Percentiles rank a stretch among this genome's conserved stretches.
Conservation (phyloP, 2,329 filamentous ascomycete genomes). For the Penicillium brasilianum region DNA sequence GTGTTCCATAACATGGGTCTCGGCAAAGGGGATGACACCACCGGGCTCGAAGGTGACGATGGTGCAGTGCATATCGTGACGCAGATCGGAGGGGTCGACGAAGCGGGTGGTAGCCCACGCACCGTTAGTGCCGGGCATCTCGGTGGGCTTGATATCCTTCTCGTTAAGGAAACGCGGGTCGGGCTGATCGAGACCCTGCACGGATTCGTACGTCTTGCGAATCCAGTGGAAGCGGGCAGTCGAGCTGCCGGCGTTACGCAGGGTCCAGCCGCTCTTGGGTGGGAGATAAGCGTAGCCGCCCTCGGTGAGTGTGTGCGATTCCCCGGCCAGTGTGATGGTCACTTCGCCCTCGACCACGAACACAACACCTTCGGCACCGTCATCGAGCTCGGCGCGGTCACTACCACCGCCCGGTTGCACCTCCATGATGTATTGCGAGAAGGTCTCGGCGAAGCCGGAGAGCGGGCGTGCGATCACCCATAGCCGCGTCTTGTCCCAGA, state of each 20-base stretch:
- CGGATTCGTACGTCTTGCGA: conserved; percentile 31
- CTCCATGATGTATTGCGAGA: conserved; percentile 37
- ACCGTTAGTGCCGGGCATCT: conserved; percentile 32
- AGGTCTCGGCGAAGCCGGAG: conserved; percentile 34
- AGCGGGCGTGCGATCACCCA: conserved; percentile 34
- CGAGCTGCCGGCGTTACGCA: conserved; percentile 23
- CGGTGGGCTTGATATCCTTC: conserved; percentile 28
- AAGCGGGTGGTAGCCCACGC: conserved; percentile 34
- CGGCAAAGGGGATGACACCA: conserved; percentile 32
- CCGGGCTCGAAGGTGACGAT: conserved; percentile 34
- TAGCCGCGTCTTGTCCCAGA: conserved; percentile 34
- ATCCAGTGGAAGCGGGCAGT: conserved; percentile 35
- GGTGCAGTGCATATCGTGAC: conserved; percentile 35
- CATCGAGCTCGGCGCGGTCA: conserved; percentile 29
- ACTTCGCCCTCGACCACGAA: conserved; percentile 34
- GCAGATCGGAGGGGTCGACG: conserved; percentile 31
- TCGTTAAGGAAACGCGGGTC: conserved; percentile 33
- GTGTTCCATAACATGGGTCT: conserved; percentile 36
- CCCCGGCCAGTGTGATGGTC: conserved; percentile 22
- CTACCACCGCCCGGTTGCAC: conserved; percentile 32
- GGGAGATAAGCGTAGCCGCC: conserved; percentile 33
- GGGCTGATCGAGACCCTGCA: conserved; percentile 30
- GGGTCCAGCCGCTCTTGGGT: conserved; percentile 32
- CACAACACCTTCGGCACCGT: conserved; percentile 27
- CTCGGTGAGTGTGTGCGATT: conserved; percentile 28